Percentiles rank a stretch among this genome's conserved stretches.
Conservation (phyloP, 2,329 filamentous ascomycete genomes). For the Ilyonectria robusta region DNA sequence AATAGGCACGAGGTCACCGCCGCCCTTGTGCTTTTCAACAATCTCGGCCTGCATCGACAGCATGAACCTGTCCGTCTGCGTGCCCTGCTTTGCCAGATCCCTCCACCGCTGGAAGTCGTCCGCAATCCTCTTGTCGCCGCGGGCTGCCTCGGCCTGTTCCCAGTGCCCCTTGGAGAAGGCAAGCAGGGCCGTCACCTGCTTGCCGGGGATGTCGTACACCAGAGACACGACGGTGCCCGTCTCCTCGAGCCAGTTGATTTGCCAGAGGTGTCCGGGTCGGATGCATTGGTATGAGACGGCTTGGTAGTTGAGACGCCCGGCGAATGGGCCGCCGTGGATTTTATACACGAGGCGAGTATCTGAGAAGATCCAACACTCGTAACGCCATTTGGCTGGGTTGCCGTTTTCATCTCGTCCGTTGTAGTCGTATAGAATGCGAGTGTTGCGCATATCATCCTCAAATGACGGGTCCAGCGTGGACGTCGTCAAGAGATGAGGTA, state of each 20-base stretch:
- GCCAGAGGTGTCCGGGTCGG: constrained; percentile 70
- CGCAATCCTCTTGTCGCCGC: constrained; percentile 68
- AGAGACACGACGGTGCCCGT: constrained; percentile 69
- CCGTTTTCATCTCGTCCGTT: constrained; percentile 61
- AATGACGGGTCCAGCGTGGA: constrained; percentile 34
- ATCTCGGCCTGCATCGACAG: constrained; percentile 68
- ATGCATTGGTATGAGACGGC: constrained; percentile 70
- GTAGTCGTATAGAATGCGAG: constrained; percentile 71
- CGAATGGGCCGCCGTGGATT: constrained; percentile 73
- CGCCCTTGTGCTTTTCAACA: constrained; percentile 63
- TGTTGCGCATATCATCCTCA: constrained; percentile 65
- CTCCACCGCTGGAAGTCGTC: constrained; percentile 67
- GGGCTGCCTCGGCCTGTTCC: constrained; percentile 63
- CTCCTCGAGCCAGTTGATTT: constrained; percentile 73
- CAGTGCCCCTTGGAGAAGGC: constrained; percentile 70
- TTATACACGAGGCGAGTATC: constrained; percentile 67
- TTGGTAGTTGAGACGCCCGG: constrained; percentile 67
- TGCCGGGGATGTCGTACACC: constrained; percentile 66
- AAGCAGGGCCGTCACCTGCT: constrained; percentile 65
- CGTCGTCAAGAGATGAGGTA: not conserved
- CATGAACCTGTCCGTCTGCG: constrained; percentile 64
- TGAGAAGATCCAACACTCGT: constrained; percentile 73
- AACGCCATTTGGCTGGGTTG: constrained; percentile 70
- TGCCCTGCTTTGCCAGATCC: constrained; percentile 62
- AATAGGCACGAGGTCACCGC: constrained; percentile 63